These are phyloP conservation scores for Candida anglica DNA, from an alignment of 805 yeast genomes.

Conservation along the genomic window DNA sequence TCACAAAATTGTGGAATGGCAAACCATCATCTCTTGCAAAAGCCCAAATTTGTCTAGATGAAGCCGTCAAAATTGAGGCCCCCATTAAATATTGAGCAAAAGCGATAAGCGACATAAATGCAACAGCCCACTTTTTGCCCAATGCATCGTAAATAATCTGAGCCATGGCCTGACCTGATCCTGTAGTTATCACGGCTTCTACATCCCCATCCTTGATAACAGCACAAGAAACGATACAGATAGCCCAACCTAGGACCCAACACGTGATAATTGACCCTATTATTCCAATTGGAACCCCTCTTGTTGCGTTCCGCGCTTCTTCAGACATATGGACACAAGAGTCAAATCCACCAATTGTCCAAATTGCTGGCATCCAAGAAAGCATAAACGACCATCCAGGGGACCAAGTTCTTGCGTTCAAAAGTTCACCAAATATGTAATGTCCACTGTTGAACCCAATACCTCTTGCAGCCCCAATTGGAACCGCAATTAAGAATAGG, in stretches of 20 bases:
- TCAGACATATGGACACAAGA: slow-evolving; percentile 31
- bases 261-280: slow-evolving; percentile 25
- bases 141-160: slow-evolving; percentile 24
- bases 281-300: slow-evolving; percentile 27
- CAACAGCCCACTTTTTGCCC: slow-evolving; percentile 27
- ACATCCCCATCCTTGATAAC: slow-evolving; percentile 19
- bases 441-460: slow-evolving; percentile 21
- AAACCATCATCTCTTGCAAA: slow-evolving; percentile 29
- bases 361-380: slow-evolving; percentile 27
- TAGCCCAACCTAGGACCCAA: slow-evolving; percentile 19
- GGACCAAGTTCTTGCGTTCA: slow-evolving; percentile 53
- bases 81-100: slow-evolving; percentile 29
- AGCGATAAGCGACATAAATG: slow-evolving; percentile 24
- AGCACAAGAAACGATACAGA: slow-evolving; percentile 20
- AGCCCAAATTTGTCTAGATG: slow-evolving; percentile 26
- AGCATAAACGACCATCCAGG: slow-evolving; percentile 44
- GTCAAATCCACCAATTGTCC: slow-evolving; percentile 33
- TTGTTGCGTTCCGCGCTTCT: slow-evolving; percentile 22
- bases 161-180: slow-evolving; percentile 26
- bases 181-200: slow-evolving; percentile 14
- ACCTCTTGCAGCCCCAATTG: slow-evolving; percentile 47
- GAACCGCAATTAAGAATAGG: slow-evolving; percentile 59
- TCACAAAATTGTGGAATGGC: slow-evolving; percentile 22
- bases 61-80: slow-evolving; percentile 27
- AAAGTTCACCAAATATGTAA: slow-evolving; percentile 52